Evolutionary conservation across 495 filamentous ascomycete species (phyloP).

Genomic region (Talaromyces nanjingensis): DNA sequence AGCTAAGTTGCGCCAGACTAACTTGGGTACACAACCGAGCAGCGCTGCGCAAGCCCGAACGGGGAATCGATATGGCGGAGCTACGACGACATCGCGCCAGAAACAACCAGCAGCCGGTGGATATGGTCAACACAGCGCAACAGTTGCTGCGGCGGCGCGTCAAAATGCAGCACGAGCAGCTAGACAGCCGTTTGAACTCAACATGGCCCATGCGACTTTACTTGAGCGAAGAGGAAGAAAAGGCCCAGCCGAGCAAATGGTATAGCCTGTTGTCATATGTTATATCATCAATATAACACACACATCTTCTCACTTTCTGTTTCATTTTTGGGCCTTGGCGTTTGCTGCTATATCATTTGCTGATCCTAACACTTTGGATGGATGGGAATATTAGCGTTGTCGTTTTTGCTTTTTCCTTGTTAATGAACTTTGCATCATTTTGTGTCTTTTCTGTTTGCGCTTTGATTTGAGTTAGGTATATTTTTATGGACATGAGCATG

Average conservation of each 20-base stretch:
- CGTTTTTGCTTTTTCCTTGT: not conserved
- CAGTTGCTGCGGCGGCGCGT: slow-evolving; percentile 72
- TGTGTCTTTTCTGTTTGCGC: not conserved
- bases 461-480: not conserved
- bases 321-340: not conserved
- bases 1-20: slow-evolving; percentile 75
- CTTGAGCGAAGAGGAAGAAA: slow-evolving; percentile 63
- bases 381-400: not conserved
- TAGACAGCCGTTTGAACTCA: slow-evolving; percentile 78
- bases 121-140: slow-evolving; percentile 74
- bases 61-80: slow-evolving; percentile 36
- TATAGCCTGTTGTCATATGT: slow-evolving; percentile 12
- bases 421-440: not conserved
- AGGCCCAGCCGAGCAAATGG: slow-evolving; percentile 26
- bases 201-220: slow-evolving; percentile 79
- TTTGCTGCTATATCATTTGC: not conserved
- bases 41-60: slow-evolving; percentile 55
- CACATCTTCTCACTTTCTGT: not conserved
- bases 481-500: not conserved
- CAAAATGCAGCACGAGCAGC: slow-evolving; percentile 60
- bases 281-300: not conserved
- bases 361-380: not conserved
- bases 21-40: slow-evolving; percentile 48
- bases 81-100: slow-evolving; percentile 29
- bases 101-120: slow-evolving; percentile 50